These are phyloP conservation scores for Boehmeria nivea DNA, from an alignment of 306 rosid species.

Conservation along the genomic window DNA sequence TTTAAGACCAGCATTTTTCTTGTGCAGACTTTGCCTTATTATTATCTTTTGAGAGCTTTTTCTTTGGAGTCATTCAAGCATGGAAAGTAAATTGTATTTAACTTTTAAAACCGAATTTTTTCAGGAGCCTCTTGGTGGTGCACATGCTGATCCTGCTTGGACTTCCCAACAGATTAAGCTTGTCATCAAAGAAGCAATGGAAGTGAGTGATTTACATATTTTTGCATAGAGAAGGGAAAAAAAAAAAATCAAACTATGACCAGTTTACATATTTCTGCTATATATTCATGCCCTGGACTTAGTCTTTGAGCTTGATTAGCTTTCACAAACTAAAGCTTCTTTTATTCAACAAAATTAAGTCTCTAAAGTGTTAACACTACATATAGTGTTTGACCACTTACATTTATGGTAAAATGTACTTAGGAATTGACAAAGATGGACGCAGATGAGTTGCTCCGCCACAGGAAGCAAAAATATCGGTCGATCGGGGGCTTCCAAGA, in stretches of 20 bases:
- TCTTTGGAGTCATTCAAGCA: background rate
- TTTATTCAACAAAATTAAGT: too few relatives aligned
- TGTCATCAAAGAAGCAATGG: slow-evolving; percentile 40
- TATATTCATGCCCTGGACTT: too few relatives aligned
- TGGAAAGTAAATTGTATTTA: background rate
- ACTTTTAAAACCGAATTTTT: slow-evolving; percentile 1
- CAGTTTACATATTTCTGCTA: too few relatives aligned
- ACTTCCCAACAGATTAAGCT: slow-evolving; percentile 58
- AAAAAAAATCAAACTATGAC: too few relatives aligned
- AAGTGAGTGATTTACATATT: slow-evolving; percentile 28
- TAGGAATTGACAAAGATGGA: slow-evolving; percentile 48
- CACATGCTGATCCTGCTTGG: slow-evolving; percentile 56
- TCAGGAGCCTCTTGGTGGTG: slow-evolving; percentile 68
- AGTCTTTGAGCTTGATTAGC: too few relatives aligned
- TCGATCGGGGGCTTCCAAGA: slow-evolving; percentile 47
- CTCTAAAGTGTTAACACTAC: too few relatives aligned
- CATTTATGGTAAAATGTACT: too few relatives aligned
- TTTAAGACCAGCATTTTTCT: too few relatives aligned
- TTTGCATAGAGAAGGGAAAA: too few relatives aligned
- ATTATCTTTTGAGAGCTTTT: too few relatives aligned
- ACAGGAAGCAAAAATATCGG: slow-evolving; percentile 39
- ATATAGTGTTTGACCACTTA: too few relatives aligned
- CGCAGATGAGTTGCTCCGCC: slow-evolving; percentile 36
- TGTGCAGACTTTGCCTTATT: background rate
- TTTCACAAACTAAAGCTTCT: too few relatives aligned